Base-by-base conservation (phyloP, 148 eudicot genomes). In the Rhododendron ferrugineum region DNA sequence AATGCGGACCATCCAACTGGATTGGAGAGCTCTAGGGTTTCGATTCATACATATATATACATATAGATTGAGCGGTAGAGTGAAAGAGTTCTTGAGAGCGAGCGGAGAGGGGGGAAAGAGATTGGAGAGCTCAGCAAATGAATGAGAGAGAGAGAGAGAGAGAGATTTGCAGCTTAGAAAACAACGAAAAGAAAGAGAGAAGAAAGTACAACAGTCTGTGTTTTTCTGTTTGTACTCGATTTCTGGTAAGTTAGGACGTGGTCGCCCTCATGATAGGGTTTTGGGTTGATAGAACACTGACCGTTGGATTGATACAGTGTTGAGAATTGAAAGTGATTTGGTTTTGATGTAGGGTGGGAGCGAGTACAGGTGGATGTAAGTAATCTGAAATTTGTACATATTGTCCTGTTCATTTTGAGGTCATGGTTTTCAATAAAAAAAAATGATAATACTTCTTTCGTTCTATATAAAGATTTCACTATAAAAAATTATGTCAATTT, bases 1-100 rank as follows among this genome's bases (percentile, higher is more conserved):
- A 86, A 78, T 83, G 85, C 78, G 56, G 88, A 83, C 80, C 85
- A 86, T 83, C 77, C 77, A 73, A 72, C 36, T 50, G 50, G 72
- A 85, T 85, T 79, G 74, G 34, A 50, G 46, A 8, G 34, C 56
- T 64, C 79, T 83, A 82, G 76, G 76, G 79, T 52, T 83, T 66
- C 52, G 72, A 64, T 76, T 83, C 75, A 44, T 46, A 11, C 56
- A 5, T 47, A 30, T 2, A 66, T 68, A 68, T 70, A 72, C 20
- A 18, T 49, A 14, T 50, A 72, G 7, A 42, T 26, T 78, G 32
- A 49, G 82, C 32, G 20, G 58, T 58, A 52, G 82, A 80, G 44
- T 30, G 83, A 49, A 16, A 79, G 82, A 85, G 50, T 13, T 66
- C 20, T 85, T 44, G 26, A 72, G 83, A 81, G 78, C 15, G 58